Base-by-base conservation (phyloP, 2,329 filamentous ascomycete genomes). In the Emergomyces pasteurianus region DNA sequence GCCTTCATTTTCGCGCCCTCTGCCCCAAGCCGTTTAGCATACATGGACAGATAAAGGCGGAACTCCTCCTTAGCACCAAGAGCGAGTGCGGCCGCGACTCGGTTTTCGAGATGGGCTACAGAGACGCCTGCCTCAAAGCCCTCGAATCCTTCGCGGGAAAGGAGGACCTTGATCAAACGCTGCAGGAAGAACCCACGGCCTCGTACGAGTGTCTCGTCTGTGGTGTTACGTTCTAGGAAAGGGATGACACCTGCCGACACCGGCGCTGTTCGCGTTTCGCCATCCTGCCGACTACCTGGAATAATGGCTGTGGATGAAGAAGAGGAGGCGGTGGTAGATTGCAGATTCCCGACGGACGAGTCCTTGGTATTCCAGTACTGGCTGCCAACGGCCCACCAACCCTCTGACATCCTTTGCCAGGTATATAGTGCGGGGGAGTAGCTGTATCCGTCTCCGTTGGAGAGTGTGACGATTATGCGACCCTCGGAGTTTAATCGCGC, bases 311-410 rank as follows among this genome's bases (percentile, higher is more conserved):
- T 7, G 12, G 49, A 34, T 31, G 36, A 40, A 1, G 21, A 85
- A 0, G 85, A 86, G 55, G 52, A 54, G 21, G 40, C 16, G 21
- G 54, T 85, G 0, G 85, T 86, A 57, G 89, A 85, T 65, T 90
- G 86, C 43, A 96, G 75, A 58, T 91, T 89, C 55, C 88, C 86
- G 59, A 96, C 85, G 0, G 91, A 91, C 1, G 90, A 91, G 69
- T 96, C 94, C 59, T 91, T 95, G 0, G 91, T 95, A 74, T 99
- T 97, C 95, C 94, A 99, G 73, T 99, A 99, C 72, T 99, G 94
- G 67, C 90, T 95, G 21, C 92, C 92, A 0, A 97, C 91, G 0
- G 92, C 92, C 91, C 94, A 99, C 94, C 94, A 99, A 1, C 90
- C 83, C 72, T 99, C 95, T 1, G 91, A 95, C n/a, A 99, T 80